Percentiles rank a stretch among this genome's conserved stretches.
phyloP scores from a whole-genome alignment of 2,329 filamentous ascomycete species.

The Alternaria triticina region DNA sequence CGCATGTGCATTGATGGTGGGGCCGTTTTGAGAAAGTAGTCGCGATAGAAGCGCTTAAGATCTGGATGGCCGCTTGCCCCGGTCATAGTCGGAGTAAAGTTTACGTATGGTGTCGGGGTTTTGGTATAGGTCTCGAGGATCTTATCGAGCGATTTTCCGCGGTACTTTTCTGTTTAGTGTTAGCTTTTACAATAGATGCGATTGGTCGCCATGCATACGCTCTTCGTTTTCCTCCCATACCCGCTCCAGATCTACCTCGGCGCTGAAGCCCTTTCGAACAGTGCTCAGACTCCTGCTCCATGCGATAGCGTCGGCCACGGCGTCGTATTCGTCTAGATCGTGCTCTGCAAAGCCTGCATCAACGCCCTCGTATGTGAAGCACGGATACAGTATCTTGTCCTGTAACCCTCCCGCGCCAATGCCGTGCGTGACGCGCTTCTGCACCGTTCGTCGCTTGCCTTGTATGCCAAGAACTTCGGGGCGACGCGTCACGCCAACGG shows the following conservation, averaged over 20 bases:
- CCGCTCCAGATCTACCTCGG: slow-evolving; percentile 55
- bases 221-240: slow-evolving; percentile 53
- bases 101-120: slow-evolving; percentile 47
- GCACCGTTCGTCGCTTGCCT: slow-evolving; percentile 57
- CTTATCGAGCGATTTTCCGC: slow-evolving; percentile 44
- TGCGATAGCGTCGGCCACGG: slow-evolving; percentile 68
- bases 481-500: slow-evolving; percentile 57
- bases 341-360: slow-evolving; percentile 74
- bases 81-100: slow-evolving; percentile 55
- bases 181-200: background rate
- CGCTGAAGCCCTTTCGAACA: slow-evolving; percentile 66
- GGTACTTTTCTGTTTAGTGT: slow-evolving; percentile 42
- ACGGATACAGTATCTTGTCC: slow-evolving; percentile 51
- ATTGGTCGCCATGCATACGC: slow-evolving; percentile 23
- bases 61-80: slow-evolving; percentile 54
- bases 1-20: slow-evolving; percentile 60
- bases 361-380: slow-evolving; percentile 63
- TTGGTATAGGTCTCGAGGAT: slow-evolving; percentile 48
- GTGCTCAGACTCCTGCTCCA: slow-evolving; percentile 70
- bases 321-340: slow-evolving; percentile 71
- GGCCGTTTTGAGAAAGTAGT: slow-evolving; percentile 59
- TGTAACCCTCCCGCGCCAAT: slow-evolving; percentile 57
- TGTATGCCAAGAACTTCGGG: slow-evolving; percentile 61
- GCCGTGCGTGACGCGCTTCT: slow-evolving; percentile 58
- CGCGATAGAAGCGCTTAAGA: slow-evolving; percentile 59